Evolutionary conservation across 257 asterid species (phyloP).

Genomic region (Solanum pinnatisectum): DNA sequence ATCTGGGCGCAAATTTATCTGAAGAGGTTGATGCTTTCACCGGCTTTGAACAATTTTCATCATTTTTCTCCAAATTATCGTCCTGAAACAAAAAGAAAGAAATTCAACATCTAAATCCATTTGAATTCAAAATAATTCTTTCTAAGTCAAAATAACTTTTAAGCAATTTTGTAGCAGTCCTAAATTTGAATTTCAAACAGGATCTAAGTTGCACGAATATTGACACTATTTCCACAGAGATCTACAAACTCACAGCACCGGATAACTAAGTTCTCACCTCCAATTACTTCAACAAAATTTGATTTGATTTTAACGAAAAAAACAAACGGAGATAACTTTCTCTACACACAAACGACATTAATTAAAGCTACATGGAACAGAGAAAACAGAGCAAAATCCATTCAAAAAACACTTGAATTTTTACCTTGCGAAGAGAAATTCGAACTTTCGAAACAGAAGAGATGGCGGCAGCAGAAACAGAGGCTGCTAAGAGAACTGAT

Average conservation of each 20-base stretch:
- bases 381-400: neutral
- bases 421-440: constrained; percentile 31
- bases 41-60: neutral
- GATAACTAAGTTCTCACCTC: neutral
- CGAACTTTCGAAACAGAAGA: constrained; percentile 25
- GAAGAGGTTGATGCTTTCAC: neutral
- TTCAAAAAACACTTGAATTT: neutral
- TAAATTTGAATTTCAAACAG: neutral
- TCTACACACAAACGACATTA: neutral
- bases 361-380: neutral
- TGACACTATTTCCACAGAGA: neutral
- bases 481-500: constrained; percentile 31
- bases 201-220: neutral
- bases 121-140: neutral
- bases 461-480: constrained; percentile 46
- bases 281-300: neutral
- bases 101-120: neutral
- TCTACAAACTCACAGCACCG: neutral
- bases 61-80: neutral
- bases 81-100: neutral
- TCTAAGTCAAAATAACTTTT: no score
- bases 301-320: neutral
- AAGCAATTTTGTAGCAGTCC: no score
- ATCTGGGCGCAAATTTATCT: constrained; percentile 10
- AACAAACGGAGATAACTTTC: neutral